These are phyloP conservation scores for Neoboletus brunneissimus DNA, from an alignment of 768 basidiomycete genomes.

Conservation along the genomic window DNA sequence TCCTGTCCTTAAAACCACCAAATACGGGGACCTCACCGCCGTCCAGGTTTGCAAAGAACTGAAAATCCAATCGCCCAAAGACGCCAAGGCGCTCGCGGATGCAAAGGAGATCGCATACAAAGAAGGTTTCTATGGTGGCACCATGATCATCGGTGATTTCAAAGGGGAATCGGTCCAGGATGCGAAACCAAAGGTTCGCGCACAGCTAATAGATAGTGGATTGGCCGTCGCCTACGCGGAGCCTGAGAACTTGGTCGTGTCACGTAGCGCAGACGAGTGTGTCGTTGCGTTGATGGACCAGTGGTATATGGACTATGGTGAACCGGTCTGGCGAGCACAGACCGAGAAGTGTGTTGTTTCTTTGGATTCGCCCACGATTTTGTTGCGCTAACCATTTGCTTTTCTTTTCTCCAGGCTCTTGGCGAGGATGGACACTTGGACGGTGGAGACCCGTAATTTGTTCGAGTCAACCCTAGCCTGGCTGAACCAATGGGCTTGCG, in stretches of 20 bases:
- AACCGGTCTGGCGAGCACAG: constrained; percentile 81
- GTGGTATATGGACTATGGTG: constrained; percentile 99
- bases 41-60: constrained; percentile 79
- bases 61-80: constrained; percentile 95
- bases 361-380: background rate
- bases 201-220: constrained; percentile 72
- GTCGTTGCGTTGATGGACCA: constrained; percentile 98
- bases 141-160: constrained; percentile 88
- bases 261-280: constrained; percentile 93
- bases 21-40: constrained; percentile 92
- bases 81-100: constrained; percentile 87
- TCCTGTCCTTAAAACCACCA: constrained; percentile 82
- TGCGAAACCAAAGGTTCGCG: constrained; percentile 86
- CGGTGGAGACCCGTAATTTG: constrained; percentile 84
- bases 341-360: constrained; percentile 65
- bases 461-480: constrained; percentile 92
- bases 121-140: constrained; percentile 95
- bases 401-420: constrained; percentile 52
- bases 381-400: background rate
- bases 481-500: constrained; percentile 99
- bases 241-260: constrained; percentile 88
- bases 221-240: constrained; percentile 92
- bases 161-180: constrained; percentile 86
- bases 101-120: constrained; percentile 99
- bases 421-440: constrained; percentile 86